Evolutionary conservation across 1,139 yeast species (phyloP).

Genomic region (Saccharomyces hybrid): DNA sequence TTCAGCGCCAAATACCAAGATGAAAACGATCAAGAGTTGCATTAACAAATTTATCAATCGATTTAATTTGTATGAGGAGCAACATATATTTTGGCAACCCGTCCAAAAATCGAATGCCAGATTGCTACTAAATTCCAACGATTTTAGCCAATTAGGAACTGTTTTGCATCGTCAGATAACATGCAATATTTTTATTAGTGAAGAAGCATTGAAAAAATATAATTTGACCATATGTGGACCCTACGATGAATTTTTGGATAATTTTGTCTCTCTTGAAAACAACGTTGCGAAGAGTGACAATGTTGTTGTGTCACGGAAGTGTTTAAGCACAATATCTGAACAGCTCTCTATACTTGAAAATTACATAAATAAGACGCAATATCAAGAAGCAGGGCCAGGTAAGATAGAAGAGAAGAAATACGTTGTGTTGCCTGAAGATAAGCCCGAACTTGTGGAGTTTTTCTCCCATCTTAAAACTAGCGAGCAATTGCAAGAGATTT

Average conservation of each 20-base stretch:
- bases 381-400: neutral
- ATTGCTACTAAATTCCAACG: neutral
- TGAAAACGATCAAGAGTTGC: neutral
- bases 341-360: neutral
- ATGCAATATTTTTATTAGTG: neutral
- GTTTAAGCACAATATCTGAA: neutral
- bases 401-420: neutral
- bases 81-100: neutral
- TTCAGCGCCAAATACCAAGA: neutral
- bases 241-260: neutral
- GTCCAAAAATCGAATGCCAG: neutral
- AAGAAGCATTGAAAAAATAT: neutral
- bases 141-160: neutral
- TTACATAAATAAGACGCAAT: neutral
- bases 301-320: neutral
- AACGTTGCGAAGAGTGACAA: neutral
- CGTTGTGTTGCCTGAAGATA: slow-evolving; percentile 1
- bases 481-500: slow-evolving; percentile 7
- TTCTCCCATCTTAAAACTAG: slow-evolving; percentile 7
- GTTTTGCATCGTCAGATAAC: neutral
- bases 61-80: neutral
- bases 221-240: neutral
- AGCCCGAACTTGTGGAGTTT: slow-evolving; percentile 5
- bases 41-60: neutral
- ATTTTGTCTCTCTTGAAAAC: neutral